Evolutionary conservation across 2,329 filamentous ascomycete species (phyloP), one percentile per base, ranked within the genome.

Genomic region (Colletotrichum agaves): DNA sequence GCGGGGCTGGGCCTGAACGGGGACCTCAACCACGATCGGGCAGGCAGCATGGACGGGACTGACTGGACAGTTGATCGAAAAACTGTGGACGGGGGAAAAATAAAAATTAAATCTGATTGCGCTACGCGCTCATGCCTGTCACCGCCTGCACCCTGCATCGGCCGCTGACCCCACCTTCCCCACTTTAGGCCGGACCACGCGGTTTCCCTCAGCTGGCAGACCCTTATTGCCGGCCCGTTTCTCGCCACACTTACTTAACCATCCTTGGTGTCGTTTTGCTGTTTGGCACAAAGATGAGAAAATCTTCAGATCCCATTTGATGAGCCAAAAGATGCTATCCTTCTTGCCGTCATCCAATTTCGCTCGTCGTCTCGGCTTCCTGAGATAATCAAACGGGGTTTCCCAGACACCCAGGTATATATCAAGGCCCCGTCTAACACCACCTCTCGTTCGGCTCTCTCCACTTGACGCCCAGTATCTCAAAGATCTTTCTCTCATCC

Each of bases 401-500:
- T 27, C 2, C 27, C 27, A 27, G 8, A 27, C 27, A 27, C 27
- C 27, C 27, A 7, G 8, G 27, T 27, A 27, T 7, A 27, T 23
- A 3, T 23, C 21, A 23, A 23, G 31, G 27, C 41, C 23, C 35
- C n/a, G 15, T 39, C 53, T 46, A 93, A 75, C 92, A 94, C 81
- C 92, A 91, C 65, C 93, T 83, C 77, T 96, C 88, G 75, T 89
- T 84, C 8, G 93, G 92, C 73, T 90, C 88, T 73, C 93, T 87
- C 91, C 93, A 98, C 46, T 91, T 89, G n/a, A 97, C 93, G 0
- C 91, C 92, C 62, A 98, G 78, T 10, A 90, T 82, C 79, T 91
- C 90, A 77, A 97, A 97, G 41, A 97, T 97, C 75, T 80, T 88
- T 81, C 82, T 90, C 84, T 97, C 94, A 73, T 91, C 87, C 66